Percentiles rank a stretch among this genome's conserved stretches.
phyloP scores from a whole-genome alignment of 2,329 filamentous ascomycete species.

The Venturiaceae sp. region DNA sequence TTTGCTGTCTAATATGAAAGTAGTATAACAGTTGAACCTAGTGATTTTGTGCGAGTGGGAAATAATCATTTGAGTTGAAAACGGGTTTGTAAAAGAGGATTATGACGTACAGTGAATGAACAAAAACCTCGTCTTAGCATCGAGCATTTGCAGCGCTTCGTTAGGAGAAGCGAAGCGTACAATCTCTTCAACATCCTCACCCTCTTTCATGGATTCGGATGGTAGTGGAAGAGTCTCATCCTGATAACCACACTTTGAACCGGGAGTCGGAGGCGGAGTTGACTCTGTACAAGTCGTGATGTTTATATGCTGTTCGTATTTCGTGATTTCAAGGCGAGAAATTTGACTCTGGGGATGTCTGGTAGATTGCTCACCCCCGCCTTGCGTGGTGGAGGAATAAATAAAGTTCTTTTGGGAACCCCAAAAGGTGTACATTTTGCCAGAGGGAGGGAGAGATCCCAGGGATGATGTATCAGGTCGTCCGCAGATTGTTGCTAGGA shows the following conservation, averaged over 20 bases:
- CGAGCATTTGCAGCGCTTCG: conserved; percentile 14
- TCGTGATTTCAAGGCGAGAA: not conserved
- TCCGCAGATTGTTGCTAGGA: too few relatives aligned
- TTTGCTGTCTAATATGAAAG: too few relatives aligned
- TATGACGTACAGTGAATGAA: conserved; percentile 28
- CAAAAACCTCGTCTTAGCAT: conserved; percentile 22
- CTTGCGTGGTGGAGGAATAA: not conserved
- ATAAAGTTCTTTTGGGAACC: not conserved
- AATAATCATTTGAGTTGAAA: too few relatives aligned
- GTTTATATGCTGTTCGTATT: not conserved
- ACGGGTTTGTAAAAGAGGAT: too few relatives aligned
- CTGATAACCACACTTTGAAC: too few relatives aligned
- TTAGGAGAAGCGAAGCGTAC: not conserved
- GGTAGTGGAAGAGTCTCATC: not conserved
- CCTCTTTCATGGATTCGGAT: not conserved
- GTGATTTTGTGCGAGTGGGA: too few relatives aligned
- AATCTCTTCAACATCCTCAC: not conserved
- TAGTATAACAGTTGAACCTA: too few relatives aligned
- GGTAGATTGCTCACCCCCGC: not conserved
- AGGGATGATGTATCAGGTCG: too few relatives aligned
- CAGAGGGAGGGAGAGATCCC: too few relatives aligned
- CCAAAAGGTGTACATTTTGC: not conserved
- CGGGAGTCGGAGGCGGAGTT: not conserved
- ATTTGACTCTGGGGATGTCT: not conserved
- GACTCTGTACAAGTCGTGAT: not conserved